Evolutionary conservation across 257 asterid species (phyloP).

Genomic region (Osmanthus fragrans): DNA sequence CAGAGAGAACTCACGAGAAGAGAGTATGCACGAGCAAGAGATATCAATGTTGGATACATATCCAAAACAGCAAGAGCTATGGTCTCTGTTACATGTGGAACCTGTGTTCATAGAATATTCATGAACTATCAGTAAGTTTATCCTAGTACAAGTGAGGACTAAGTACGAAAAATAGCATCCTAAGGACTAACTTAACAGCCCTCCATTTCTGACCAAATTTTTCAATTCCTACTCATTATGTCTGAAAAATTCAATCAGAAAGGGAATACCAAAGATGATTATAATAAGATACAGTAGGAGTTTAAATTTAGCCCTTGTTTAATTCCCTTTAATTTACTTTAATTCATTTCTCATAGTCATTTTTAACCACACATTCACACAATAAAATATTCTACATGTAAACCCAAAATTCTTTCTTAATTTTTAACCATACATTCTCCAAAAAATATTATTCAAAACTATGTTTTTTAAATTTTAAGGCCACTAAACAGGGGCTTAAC

Average conservation of each 20-base stretch:
- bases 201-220: background rate
- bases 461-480: no score
- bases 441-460: no score
- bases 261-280: background rate
- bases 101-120: conserved; percentile 51
- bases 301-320: background rate
- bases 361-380: no score
- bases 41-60: conserved; percentile 77
- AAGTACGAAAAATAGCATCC: background rate
- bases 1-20: conserved; percentile 61
- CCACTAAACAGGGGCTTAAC: no score
- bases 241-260: conserved; percentile 2
- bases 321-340: no score
- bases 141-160: background rate
- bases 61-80: conserved; percentile 82
- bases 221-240: background rate
- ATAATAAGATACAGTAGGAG: background rate
- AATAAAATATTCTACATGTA: no score
- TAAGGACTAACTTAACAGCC: background rate
- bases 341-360: no score
- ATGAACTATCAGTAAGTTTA: background rate
- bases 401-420: no score
- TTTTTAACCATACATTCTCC: no score
- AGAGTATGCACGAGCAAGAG: conserved; percentile 85
- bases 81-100: conserved; percentile 95